Percentiles rank a stretch among this genome's conserved stretches.
phyloP scores from a whole-genome alignment of 768 basidiomycete genomes.

The Cystofilobasidium ferigula region DNA sequence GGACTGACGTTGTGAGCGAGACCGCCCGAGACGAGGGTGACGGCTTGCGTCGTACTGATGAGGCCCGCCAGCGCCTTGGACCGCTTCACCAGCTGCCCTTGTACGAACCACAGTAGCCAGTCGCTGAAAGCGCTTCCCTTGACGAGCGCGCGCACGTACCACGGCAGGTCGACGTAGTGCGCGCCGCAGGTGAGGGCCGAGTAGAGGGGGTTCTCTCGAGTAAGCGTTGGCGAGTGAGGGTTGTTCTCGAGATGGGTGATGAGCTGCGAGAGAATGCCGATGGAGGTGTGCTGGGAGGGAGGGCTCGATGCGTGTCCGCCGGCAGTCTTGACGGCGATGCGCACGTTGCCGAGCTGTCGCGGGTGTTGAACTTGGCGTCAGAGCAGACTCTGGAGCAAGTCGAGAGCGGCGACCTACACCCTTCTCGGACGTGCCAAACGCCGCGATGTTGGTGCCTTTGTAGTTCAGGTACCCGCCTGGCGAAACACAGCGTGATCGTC shows the following conservation, averaged over 20 bases:
- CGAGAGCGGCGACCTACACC: not conserved
- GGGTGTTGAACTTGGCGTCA: not conserved
- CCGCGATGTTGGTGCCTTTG: not conserved
- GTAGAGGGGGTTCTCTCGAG: slow-evolving; percentile 6
- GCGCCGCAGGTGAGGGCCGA: not conserved
- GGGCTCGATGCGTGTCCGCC: slow-evolving; percentile 10
- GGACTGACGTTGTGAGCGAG: no score
- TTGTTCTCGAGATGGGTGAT: slow-evolving; percentile 5
- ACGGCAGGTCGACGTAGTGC: not conserved
- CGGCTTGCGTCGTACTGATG: slow-evolving; percentile 7
- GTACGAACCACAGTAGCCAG: not conserved
- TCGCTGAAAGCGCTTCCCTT: not conserved
- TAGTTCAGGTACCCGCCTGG: no score
- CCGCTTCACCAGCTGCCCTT: not conserved
- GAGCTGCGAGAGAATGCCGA: slow-evolving; percentile 12
- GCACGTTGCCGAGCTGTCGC: not conserved
- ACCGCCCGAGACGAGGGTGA: slow-evolving; percentile 27
- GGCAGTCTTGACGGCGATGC: slow-evolving; percentile 3
- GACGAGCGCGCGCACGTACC: not conserved
- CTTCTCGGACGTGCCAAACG: slow-evolving; percentile 5
- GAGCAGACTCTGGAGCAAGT: not conserved
- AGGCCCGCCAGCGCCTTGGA: not conserved
- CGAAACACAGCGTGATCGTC: no score
- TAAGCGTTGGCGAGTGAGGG: slow-evolving; percentile 12
- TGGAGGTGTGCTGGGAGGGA: slow-evolving; percentile 6